Base-by-base conservation (phyloP, 2,329 filamentous ascomycete species). In the Botrytis deweyae region DNA sequence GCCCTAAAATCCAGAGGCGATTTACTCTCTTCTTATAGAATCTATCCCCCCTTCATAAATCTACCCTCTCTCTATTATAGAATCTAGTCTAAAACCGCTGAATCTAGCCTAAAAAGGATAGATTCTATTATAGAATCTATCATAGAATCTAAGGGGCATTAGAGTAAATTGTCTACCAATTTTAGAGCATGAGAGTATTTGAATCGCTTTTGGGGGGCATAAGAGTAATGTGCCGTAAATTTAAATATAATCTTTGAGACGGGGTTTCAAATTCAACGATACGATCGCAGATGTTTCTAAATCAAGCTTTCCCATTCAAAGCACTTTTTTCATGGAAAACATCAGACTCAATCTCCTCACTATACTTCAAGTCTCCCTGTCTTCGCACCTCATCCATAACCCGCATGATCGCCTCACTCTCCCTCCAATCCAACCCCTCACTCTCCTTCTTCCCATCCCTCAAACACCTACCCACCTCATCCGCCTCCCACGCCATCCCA, bases 401-500 rank as follows among this genome's bases (percentile, higher is more conserved):
- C 80, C 84, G 83, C 81, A 93, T 92, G 73, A 93, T 90, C 33
- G 88, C 83, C 72, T 92, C 82, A 78, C 89, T 91, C 84, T 93
- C 91, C 73, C 88, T 85, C 84, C 86, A 85, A 36, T 85, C 84
- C 81, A 91, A 82, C 4, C 83, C 84, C 75, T 87, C 86, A 75
- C 90, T 89, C 82, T 92, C 87, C 75, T 88, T 83, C 79, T 88
- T 87, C 10, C 90, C 89, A 81, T 91, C 90, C 74, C 87, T 83
- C 68, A 92, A 78, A 75, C 89, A 90, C 67, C 88, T 85, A 22
- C 88, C 91, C 70, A 86, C 89, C 83, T 91, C 90, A 81, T 92
- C 90, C 1, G 91, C 91, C 80, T 92, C 90, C 88, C 89, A 92
- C 80, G 89, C 91, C 90, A 92, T 91, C 1, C 90, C 90, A 72